Evolutionary conservation across 768 basidiomycete species (phyloP).

Genomic region (Fistulinella prunicolor): DNA sequence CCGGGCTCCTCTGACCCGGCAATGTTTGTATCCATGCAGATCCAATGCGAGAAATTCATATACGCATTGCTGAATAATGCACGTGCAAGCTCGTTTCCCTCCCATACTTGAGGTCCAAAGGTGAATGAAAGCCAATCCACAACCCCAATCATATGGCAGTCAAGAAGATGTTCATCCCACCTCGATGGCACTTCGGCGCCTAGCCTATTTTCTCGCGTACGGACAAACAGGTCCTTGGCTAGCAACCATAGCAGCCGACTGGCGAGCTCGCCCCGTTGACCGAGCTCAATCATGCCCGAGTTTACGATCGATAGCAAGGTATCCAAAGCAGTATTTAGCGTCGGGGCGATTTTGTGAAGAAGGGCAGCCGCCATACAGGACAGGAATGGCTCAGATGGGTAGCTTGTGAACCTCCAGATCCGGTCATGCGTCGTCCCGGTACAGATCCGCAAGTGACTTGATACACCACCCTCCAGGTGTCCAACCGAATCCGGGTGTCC

Average conservation of each 20-base stretch:
- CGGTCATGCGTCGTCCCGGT: conserved; percentile 1
- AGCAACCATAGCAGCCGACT: conserved; percentile 5
- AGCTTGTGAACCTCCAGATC: conserved; percentile 5
- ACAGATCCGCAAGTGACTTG: conserved; percentile 11
- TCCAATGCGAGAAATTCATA: conserved; percentile 4
- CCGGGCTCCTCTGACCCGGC: not conserved
- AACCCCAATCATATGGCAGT: conserved; percentile 4
- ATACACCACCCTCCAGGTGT: conserved; percentile 1
- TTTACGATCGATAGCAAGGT: not conserved
- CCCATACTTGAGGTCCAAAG: not conserved
- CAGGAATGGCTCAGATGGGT: conserved; percentile 9
- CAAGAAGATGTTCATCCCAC: not conserved
- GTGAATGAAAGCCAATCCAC: conserved; percentile 1
- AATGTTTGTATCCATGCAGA: not conserved
- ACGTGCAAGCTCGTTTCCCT: not conserved
- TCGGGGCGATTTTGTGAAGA: not conserved
- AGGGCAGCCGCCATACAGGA: conserved; percentile 1
- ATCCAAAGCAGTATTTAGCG: not conserved
- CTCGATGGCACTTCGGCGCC: not conserved
- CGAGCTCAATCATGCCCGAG: not conserved
- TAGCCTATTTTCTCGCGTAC: not conserved
- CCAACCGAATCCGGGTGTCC: not conserved
- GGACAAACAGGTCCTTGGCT: conserved; percentile 2
- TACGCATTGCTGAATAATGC: conserved; percentile 2
- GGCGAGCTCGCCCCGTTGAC: not conserved